These are phyloP conservation scores for Apiotrichum akiyoshidainum DNA, from an alignment of 1,284 basidiomycete species.

Conservation along the genomic window DNA sequence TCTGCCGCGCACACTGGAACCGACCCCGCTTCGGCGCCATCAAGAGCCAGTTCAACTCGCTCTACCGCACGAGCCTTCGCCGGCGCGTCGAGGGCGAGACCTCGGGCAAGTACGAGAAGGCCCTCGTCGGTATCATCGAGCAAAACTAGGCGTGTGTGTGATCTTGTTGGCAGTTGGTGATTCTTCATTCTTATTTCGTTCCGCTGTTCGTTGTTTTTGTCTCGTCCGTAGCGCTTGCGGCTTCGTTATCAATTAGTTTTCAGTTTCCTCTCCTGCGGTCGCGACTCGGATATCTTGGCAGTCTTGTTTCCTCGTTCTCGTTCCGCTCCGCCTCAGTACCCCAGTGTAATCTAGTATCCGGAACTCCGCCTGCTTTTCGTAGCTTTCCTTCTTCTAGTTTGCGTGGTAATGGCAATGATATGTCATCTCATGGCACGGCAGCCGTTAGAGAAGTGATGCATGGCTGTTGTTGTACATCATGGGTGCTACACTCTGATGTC, in stretches of 20 bases:
- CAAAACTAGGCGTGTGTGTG: conserved; percentile 23
- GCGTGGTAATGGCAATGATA: neutral
- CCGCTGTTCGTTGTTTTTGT: no score
- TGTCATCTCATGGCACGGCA: neutral
- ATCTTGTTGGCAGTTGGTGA: no score
- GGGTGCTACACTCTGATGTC: conserved; percentile 10
- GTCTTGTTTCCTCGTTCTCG: no score
- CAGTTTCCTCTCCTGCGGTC: no score
- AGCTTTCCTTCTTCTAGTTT: neutral
- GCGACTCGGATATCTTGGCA: no score
- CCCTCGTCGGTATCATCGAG: conserved; percentile 37
- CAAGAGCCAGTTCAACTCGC: conserved; percentile 45
- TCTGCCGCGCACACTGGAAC: conserved; percentile 50
- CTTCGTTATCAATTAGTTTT: no score
- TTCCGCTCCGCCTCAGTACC: no score
- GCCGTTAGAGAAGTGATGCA: conserved; percentile 15
- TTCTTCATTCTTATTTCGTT: no score
- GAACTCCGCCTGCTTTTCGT: no score
- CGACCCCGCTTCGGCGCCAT: conserved; percentile 45
- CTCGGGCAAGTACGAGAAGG: conserved; percentile 48
- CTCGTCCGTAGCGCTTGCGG: no score
- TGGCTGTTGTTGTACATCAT: conserved; percentile 22
- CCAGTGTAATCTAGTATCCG: no score
- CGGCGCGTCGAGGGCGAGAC: conserved; percentile 49
- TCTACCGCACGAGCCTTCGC: conserved; percentile 38